Conservation (phyloP, 2,329 filamentous ascomycete species). For the Hypoxylon sp. region DNA sequence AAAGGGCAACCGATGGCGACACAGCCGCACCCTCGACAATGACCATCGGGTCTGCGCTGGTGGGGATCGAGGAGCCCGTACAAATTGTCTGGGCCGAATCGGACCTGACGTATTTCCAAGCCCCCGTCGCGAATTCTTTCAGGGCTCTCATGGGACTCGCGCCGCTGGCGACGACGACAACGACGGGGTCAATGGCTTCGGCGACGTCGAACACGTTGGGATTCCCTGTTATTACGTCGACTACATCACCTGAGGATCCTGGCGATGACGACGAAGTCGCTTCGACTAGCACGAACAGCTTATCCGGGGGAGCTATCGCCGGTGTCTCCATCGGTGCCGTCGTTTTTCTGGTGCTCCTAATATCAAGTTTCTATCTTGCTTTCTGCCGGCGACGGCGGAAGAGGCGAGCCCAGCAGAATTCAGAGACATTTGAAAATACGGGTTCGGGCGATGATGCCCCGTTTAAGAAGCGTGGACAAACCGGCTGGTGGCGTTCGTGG, state of each 20-base stretch:
- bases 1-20: background rate
- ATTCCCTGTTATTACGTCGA: background rate
- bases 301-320: conserved; percentile 11
- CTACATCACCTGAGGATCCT: background rate
- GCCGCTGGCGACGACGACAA: background rate
- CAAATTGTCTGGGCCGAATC: conserved; percentile 18
- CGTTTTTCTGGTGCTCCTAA: conserved; percentile 8
- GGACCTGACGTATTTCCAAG: conserved; percentile 23
- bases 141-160: conserved; percentile 19
- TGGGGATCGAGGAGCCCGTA: conserved; percentile 20
- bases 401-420: background rate
- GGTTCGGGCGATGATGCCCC: background rate
- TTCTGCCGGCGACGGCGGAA: conserved; percentile 6
- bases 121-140: conserved; percentile 22
- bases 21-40: background rate
- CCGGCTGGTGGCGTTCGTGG: background rate
- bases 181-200: background rate
- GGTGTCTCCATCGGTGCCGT: conserved; percentile 21
- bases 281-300: background rate
- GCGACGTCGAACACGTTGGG: background rate
- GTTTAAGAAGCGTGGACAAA: background rate
- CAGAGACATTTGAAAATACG: background rate
- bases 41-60: background rate
- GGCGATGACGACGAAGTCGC: background rate
- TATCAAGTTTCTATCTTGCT: conserved; percentile 2